A percentile compares a stretch with the other conserved stretches of the same genome.
phyloP scores from a whole-genome alignment of 345 rosid species.

The Eutrema japonicum region DNA sequence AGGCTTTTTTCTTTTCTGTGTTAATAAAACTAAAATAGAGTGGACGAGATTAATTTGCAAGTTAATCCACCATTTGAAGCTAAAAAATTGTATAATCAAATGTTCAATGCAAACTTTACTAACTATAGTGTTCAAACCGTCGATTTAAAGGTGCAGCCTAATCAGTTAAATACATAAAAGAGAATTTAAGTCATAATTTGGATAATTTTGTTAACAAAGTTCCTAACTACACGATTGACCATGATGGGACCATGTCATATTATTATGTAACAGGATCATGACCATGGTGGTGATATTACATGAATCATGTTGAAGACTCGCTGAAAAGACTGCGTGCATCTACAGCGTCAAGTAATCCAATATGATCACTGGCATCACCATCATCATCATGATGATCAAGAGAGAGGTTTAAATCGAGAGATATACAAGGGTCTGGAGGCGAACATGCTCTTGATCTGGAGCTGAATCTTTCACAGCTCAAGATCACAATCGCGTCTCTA shows the following conservation, averaged over 20 bases:
- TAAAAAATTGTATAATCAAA: background rate
- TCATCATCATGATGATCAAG: slow-evolving; percentile 48
- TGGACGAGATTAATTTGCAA: background rate
- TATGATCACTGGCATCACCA: slow-evolving; percentile 47
- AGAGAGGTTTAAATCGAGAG: slow-evolving; percentile 73
- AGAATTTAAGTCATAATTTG: background rate
- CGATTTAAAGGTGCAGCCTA: slow-evolving; percentile 8
- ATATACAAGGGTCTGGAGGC: slow-evolving; percentile 46
- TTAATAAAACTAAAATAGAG: background rate
- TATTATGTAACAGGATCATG: slow-evolving; percentile 22
- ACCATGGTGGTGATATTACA: slow-evolving; percentile 7
- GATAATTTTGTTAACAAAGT: slow-evolving; percentile 9
- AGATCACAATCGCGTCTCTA: slow-evolving; percentile 64
- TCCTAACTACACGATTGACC: slow-evolving; percentile 1
- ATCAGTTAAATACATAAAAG: background rate
- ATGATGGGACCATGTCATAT: background rate
- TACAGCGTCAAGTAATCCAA: slow-evolving; percentile 64
- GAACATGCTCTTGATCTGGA: slow-evolving; percentile 65
- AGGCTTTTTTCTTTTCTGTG: background rate
- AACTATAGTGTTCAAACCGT: background rate
- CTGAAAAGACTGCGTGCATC: slow-evolving; percentile 60
- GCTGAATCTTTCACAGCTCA: slow-evolving; percentile 70
- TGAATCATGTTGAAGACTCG: slow-evolving; percentile 11
- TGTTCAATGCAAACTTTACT: background rate
- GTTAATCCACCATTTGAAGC: background rate